These are phyloP conservation scores for Sporisorium exsertum DNA, from an alignment of 1,284 basidiomycete species.

Conservation along the genomic window DNA sequence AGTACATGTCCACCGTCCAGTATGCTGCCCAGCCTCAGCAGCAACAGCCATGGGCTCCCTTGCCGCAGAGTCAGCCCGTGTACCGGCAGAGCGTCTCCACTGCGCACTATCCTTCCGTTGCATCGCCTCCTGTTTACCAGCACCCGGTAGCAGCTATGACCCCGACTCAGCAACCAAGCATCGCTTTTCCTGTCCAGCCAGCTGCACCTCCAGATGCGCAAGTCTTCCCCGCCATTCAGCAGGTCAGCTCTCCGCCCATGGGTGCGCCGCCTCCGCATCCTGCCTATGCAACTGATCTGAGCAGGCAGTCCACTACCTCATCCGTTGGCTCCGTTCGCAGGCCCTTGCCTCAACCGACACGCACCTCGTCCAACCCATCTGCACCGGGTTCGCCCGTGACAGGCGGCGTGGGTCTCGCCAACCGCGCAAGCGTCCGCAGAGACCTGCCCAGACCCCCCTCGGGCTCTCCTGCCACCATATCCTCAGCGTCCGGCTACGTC, in stretches of 20 bases:
- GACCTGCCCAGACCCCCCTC: conserved; percentile 40
- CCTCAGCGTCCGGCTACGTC: conserved; percentile 21
- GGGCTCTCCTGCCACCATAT: conserved; percentile 40
- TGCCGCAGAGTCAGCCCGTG: conserved; percentile 20
- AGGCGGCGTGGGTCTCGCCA: conserved; percentile 14
- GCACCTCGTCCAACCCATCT: conserved; percentile 43
- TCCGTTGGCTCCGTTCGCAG: conserved; percentile 42
- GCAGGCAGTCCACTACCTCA: conserved; percentile 45
- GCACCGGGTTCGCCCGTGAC: conserved; percentile 37
- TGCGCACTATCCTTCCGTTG: conserved; percentile 8
- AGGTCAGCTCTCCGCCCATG: conserved; percentile 21
- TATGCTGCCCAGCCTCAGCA: conserved; percentile 17
- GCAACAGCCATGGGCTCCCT: conserved; percentile 21
- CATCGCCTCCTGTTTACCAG: conserved; percentile 16
- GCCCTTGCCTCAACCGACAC: conserved; percentile 43
- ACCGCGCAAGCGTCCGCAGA: conserved; percentile 38
- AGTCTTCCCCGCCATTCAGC: conserved; percentile 11
- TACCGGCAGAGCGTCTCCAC: conserved; percentile 6
- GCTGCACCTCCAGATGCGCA: conserved; percentile 12
- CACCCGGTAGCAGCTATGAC: conserved; percentile 5
- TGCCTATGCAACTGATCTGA: conserved; percentile 29
- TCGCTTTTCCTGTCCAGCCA: conserved; percentile 18
- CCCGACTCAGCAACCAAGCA: conserved; percentile 12
- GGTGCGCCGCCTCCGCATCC: conserved; percentile 14
- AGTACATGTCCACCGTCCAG: conserved; percentile 11